Evolutionary conservation across 495 filamentous ascomycete species (phyloP).

Genomic region (Aspergillus ostianus): DNA sequence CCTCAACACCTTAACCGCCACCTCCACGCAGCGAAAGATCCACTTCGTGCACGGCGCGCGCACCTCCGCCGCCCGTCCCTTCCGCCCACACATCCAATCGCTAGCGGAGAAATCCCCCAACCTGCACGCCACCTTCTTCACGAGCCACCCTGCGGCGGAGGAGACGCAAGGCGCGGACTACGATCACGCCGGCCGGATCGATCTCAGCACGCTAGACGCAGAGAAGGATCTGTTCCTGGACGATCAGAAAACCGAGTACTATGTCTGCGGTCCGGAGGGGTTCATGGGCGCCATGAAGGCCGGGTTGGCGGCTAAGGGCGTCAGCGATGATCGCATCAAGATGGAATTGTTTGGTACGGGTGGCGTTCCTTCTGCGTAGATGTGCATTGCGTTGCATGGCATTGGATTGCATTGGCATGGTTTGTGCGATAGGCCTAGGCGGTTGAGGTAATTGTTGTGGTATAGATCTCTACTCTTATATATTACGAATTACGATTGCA

Average conservation of each 20-base stretch:
- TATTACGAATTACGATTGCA: background rate
- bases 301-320: slow-evolving; percentile 50
- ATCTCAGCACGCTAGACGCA: slow-evolving; percentile 50
- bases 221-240: slow-evolving; percentile 53
- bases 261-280: slow-evolving; percentile 61
- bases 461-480: background rate
- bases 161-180: slow-evolving; percentile 57
- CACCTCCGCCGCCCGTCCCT: slow-evolving; percentile 38
- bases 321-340: slow-evolving; percentile 53
- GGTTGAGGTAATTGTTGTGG: background rate
- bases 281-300: slow-evolving; percentile 63
- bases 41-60: slow-evolving; percentile 64
- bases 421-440: background rate
- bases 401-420: background rate
- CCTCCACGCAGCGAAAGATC: slow-evolving; percentile 43
- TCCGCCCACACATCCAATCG: slow-evolving; percentile 46
- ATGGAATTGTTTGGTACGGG: slow-evolving; percentile 71
- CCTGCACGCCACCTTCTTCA: slow-evolving; percentile 41
- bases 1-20: slow-evolving; percentile 54
- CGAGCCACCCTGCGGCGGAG: slow-evolving; percentile 29
- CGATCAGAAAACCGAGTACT: slow-evolving; percentile 58
- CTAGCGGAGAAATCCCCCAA: slow-evolving; percentile 41
- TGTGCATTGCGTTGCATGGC: background rate
- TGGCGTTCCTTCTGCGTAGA: slow-evolving; percentile 26
- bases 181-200: slow-evolving; percentile 52